Evolutionary conservation across 2,329 filamentous ascomycete genomes (phyloP), one percentile per base, ranked within the genome.

Genomic region (Aspergillus quadrilineatus): DNA sequence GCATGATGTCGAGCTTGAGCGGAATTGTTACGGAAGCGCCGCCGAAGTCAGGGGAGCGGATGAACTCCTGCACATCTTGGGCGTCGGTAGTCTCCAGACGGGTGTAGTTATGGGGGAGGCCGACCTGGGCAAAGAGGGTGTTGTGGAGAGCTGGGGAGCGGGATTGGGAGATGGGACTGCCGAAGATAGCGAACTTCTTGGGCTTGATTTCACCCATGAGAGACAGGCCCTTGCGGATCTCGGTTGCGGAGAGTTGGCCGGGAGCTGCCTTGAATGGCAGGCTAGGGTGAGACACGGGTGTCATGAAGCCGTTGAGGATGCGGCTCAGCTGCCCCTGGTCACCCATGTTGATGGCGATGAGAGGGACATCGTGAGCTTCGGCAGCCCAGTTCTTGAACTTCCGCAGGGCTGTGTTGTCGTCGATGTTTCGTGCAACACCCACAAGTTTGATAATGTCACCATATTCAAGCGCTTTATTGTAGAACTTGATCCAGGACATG

Each of bases 291-390:
- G 91, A 92, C 12, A 99, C 94, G 0, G 94, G 94, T 0, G 94
- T 97, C 79, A 99, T 85, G 79, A 97, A 97, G 30, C 84, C 81
- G 74, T 99, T 99, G 57, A 95, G 79, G 44, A 99, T 88, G 34
- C 94, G 87, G 68, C 91, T 96, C 42, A 97, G 82, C 76, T 96
- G 94, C 48, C 94, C 94, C 28, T 84, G 79, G 47, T 85, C 80
- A 30, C 93, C 92, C 93, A 99, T 97, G 75, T 99, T 99, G 70
- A 99, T 89, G 1, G 89, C 91, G 65, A 99, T 97, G 54, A 99
- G 77, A 0, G 92, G 93, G n/a, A 86, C 85, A 52, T 88, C 81
- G 68, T 95, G 89, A 1, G 89, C 83, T 26, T 82, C 79, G 37
- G 85, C 79, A 75, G 92, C 92, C 77, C 84, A 88, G 22, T 81